These are phyloP conservation scores for Camelina hispida DNA, from an alignment of 345 rosid species.

Conservation along the genomic window DNA sequence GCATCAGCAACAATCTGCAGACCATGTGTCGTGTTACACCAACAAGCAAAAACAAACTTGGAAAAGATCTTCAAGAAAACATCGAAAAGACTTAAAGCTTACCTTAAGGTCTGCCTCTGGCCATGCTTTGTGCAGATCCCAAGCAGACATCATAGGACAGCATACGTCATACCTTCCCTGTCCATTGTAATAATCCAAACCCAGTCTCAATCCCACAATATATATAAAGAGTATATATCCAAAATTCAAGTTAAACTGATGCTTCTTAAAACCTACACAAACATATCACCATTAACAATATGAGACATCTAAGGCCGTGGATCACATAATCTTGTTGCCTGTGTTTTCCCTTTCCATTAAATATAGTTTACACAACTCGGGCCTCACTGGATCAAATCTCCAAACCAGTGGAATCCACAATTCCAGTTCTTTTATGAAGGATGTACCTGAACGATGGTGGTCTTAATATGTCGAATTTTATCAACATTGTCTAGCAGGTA, in stretches of 20 bases:
- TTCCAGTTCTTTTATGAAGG: neutral
- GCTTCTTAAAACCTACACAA: slow-evolving; percentile 1
- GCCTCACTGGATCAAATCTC: slow-evolving; percentile 14
- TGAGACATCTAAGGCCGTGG: neutral
- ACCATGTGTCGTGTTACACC: neutral
- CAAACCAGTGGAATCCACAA: neutral
- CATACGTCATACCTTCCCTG: slow-evolving; percentile 97
- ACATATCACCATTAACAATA: neutral
- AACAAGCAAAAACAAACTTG: slow-evolving; percentile 1
- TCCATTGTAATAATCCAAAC: slow-evolving; percentile 40
- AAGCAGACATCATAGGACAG: slow-evolving; percentile 99
- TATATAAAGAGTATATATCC: neutral
- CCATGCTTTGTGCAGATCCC: slow-evolving; percentile 99
- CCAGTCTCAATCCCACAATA: slow-evolving; percentile 4
- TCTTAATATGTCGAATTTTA: slow-evolving; percentile 82
- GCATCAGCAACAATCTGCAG: slow-evolving; percentile 79
- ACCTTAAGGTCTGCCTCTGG: slow-evolving; percentile 95
- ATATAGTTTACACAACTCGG: neutral
- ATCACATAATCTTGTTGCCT: neutral
- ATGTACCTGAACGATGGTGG: slow-evolving; percentile 84
- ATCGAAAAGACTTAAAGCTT: neutral
- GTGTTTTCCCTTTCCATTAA: neutral
- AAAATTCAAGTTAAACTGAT: slow-evolving; percentile 5
- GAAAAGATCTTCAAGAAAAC: neutral
- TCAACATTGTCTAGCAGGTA: slow-evolving; percentile 81